Evolutionary conservation across 176 grass and related monocot genomes (phyloP).

Genomic region (Aegilops umbellulata): DNA sequence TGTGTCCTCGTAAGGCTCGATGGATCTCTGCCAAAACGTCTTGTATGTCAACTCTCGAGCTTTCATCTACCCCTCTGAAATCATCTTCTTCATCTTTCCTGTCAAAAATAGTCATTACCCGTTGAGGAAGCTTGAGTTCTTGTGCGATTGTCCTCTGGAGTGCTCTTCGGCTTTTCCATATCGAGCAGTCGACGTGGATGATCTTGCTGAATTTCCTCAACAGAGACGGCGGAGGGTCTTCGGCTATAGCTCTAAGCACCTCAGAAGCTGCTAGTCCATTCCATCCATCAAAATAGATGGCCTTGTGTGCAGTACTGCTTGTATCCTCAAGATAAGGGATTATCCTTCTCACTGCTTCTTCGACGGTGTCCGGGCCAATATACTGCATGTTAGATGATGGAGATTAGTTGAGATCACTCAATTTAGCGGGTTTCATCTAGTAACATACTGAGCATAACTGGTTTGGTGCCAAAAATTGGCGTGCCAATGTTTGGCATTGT

Average conservation of each 20-base stretch:
- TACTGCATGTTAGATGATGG: neutral
- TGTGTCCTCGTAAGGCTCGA: fast-evolving
- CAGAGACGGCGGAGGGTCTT: neutral
- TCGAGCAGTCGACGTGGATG: neutral
- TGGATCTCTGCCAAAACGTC: fast-evolving
- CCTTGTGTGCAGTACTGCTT: fast-evolving
- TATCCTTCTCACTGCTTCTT: neutral
- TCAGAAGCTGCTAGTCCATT: neutral
- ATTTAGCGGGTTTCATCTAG: neutral
- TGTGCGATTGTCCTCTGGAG: neutral
- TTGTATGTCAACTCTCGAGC: fast-evolving
- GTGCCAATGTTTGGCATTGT: too few species aligned
- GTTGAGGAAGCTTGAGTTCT: too few species aligned
- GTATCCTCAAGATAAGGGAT: neutral
- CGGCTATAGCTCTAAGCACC: neutral
- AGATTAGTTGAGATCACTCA: neutral
- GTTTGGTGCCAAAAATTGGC: too few species aligned
- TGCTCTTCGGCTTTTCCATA: neutral
- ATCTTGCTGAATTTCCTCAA: neutral
- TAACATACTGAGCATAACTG: too few species aligned
- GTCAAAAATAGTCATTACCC: too few species aligned
- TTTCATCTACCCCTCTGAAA: too few species aligned
- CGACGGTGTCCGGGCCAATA: neutral
- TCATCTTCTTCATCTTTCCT: too few species aligned
- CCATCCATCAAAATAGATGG: neutral